phyloP scores from a whole-genome alignment of 768 basidiomycete genomes.

The Hypsizygus marmoreus region DNA sequence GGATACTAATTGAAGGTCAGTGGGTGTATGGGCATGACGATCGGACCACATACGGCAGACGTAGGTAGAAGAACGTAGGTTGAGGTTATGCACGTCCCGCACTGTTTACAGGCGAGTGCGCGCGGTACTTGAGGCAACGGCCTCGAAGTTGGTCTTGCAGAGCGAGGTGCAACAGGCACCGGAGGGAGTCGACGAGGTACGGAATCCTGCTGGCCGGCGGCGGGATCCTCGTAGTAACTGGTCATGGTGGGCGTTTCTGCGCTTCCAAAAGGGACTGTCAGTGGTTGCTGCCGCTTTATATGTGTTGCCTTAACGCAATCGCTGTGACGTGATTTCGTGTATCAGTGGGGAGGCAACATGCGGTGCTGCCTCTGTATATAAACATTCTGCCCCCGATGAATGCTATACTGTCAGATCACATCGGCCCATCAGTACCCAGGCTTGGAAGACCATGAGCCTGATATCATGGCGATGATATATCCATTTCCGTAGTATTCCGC shows the following conservation, averaged over 20 bases:
- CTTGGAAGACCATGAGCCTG: too few relatives aligned
- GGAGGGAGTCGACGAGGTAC: conserved; percentile 23
- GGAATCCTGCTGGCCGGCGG: conserved; percentile 14
- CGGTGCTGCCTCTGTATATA: too few relatives aligned
- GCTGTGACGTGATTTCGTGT: too few relatives aligned
- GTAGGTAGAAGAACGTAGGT: conserved; percentile 42
- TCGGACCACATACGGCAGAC: conserved; percentile 34
- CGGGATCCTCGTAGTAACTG: conserved; percentile 9
- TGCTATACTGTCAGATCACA: too few relatives aligned
- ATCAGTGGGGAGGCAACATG: too few relatives aligned
- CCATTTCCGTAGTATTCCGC: too few relatives aligned
- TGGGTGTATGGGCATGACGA: not conserved
- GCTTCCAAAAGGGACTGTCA: too few relatives aligned
- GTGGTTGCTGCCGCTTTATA: too few relatives aligned
- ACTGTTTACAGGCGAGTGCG: conserved; percentile 47
- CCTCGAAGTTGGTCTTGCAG: conserved; percentile 31
- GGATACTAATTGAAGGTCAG: conserved; percentile 36
- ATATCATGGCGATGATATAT: too few relatives aligned
- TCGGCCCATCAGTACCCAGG: too few relatives aligned
- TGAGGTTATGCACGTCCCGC: conserved; percentile 46
- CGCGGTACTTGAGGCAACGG: conserved; percentile 53
- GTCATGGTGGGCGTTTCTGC: conserved; percentile 18
- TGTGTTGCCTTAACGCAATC: too few relatives aligned
- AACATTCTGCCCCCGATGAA: too few relatives aligned
- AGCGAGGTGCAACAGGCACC: conserved; percentile 22